phyloP scores from a whole-genome alignment of 2,329 filamentous ascomycete species.

The Aspergillus novoparasiticus region DNA sequence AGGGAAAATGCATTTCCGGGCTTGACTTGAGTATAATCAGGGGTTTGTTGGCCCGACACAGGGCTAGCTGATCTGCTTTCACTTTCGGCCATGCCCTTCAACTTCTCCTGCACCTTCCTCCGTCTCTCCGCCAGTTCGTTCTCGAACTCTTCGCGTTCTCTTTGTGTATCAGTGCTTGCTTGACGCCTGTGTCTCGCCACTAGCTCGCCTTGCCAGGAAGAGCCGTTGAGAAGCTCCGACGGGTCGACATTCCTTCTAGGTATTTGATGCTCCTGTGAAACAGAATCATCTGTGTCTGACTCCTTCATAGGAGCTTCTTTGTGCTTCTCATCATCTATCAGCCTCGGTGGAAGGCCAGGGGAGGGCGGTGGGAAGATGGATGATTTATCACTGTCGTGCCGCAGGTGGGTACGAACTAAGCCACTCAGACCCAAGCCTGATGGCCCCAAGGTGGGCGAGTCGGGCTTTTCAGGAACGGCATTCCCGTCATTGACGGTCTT shows the following conservation, averaged over 20 bases:
- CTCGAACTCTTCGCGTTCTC: conserved; percentile 51
- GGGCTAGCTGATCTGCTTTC: conserved; percentile 49
- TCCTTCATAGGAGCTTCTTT: conserved; percentile 6
- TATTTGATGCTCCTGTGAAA: background rate
- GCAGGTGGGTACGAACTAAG: conserved; percentile 81
- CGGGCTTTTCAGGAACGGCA: conserved; percentile 42
- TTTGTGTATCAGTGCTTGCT: conserved; percentile 52
- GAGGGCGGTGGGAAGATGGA: conserved; percentile 68
- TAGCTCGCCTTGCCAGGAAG: conserved; percentile 54
- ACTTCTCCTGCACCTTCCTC: conserved; percentile 51
- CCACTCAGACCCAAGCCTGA: conserved; percentile 69
- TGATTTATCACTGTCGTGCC: conserved; percentile 78
- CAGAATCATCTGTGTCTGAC: background rate
- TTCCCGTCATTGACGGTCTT: conserved; percentile 8
- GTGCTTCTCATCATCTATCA: conserved; percentile 27
- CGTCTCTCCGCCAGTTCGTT: conserved; percentile 52
- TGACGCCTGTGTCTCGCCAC: conserved; percentile 44
- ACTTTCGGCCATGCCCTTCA: conserved; percentile 46
- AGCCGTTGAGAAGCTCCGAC: conserved; percentile 16
- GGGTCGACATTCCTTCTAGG: conserved; percentile 3
- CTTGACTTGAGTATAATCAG: conserved; percentile 34
- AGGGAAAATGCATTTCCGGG: conserved; percentile 48
- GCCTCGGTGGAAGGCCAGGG: conserved; percentile 37
- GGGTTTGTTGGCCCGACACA: conserved; percentile 37
- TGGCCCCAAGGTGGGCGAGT: conserved; percentile 79